Base-by-base conservation (phyloP, 208 protist species). In the Angomonas deanei region DNA sequence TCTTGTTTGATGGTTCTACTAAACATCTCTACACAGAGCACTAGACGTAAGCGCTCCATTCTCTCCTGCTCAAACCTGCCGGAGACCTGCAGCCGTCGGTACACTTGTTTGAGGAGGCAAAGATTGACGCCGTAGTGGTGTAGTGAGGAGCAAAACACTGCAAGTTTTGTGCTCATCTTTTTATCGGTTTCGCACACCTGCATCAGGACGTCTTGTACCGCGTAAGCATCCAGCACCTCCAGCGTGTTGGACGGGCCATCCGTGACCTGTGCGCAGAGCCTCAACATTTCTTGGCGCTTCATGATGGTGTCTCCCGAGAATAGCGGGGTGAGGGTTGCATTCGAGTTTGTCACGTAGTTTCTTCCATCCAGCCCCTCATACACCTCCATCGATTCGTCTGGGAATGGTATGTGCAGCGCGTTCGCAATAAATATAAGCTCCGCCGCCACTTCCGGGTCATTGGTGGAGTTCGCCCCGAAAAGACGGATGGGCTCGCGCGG, bases 231-330 rank as follows among this genome's bases (percentile, higher is more conserved):
- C 10, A 92, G 54, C 23, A 86, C 60, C 21, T 74, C 71, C 34
- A 91, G 69, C 30, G 77, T 78, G 63, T 91, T 82, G 46, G 70
- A 66, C 15, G 74, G 69, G 13, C 82, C 82, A 23, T 84, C 77
- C 8, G 66, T 72, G 27, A 89, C 84, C 28, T 49, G 36, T 1
- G 65, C 59, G 49, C 75, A 89, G 13, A 78, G 60, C 31, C 70
- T 66, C 42, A 91, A 74, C 81, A 91, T 85, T 58, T 91, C 84
- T 52, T 91, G 87, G 5, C 84, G 81, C 62, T 87, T 91, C 78
- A 93, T 81, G 58, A 92, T 88, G 13, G 80, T 78, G 57, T 92
- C 85, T 26, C 68, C 77, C 32, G 46, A 19, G 55, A 92, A 88
- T 11, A 92, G 64, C 13, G 85, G 85, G 8, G 79, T 86, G 46